Base-by-base conservation (phyloP, 345 rosid species). In the Cardamine occulta region DNA sequence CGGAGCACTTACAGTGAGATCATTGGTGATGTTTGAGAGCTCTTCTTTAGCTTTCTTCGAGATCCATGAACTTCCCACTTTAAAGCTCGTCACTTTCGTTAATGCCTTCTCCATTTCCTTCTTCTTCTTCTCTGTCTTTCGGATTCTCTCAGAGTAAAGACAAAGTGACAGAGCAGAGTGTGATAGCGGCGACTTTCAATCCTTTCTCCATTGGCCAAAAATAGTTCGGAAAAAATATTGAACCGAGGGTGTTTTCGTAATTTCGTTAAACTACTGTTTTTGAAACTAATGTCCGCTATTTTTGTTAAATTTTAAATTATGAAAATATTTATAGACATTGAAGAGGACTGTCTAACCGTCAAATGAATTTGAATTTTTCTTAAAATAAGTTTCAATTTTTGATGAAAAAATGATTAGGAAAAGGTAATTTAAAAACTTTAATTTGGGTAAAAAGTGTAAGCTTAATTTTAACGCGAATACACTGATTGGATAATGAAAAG, bases 21-120 rank as follows among this genome's bases (percentile, higher is more conserved):
- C 98, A 60, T 84, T 91, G 65, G 93, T 74, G 67, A 94, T 90
- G 85, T 88, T 90, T 32, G 91, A 80, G 80, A 94, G 68, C 85
- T 94, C 98, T 68, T 86, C 91, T 80, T 90, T 91, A 55, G 98
- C 98, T 82, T 88, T 90, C 85, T 86, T 94, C 1, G 98, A 88
- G 86, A 94, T 88, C 98, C 98, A 94, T 4, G 84, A 84, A 62
- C 89, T 75, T 39, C 95, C 89, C 2, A 90, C 88, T 75, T 89
- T 95, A 35, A 95, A 86, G 90, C 97, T 92, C 75, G 83, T 82
- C 53, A 95, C 97, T 82, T 85, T 92, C 32, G 97, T 88, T 28
- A 95, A 72, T 8, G 97, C 99, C 66, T 85, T 91, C 88, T 95
- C 99, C 99, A 95, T 92, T 75, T 45, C 51, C 63, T 45, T 15